Base-by-base conservation (phyloP, 148 eudicot genomes). In the Fagopyrum homotropicum region DNA sequence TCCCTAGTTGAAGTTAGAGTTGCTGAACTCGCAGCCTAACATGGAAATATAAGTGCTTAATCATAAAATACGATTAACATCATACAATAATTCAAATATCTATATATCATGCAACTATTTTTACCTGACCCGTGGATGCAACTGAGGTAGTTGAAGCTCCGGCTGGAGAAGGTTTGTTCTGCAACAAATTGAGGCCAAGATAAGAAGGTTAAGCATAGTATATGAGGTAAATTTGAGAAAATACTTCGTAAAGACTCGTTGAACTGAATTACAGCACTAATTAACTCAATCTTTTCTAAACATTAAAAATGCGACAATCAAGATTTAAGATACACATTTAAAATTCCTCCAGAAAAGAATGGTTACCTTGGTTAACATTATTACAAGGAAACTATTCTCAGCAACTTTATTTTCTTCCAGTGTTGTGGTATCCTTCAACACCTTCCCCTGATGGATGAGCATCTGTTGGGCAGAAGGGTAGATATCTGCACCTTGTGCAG, bases 391-490 rank as follows among this genome's bases (percentile, higher is more conserved):
- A 75, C 87, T 86, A 74, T 77, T 82, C 52, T 91, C 97, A 45
- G 82, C 89, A 78, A 91, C 89, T 78, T 83, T 83, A 69, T 89
- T 91, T 76, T 89, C 89, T 59, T 83, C 91, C 73, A 91, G 75
- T 4, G 97, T 91, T 35, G 91, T 82, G 22, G 73, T 75, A 84
- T 91, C 97, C 80, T 89, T 89, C 8, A 91, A 91, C 82, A 91
- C 91, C 85, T 91, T 91, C 9, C 97, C 97, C 77, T 91, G 93
- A 81, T 91, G 83, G 73, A 91, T 91, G 74, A 91, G 93, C 87
- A 91, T 89, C 80, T 89, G 97, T 48, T 83, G 84, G 1, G 82
- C 75, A 35, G 87, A 90, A 75, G 97, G 97, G 76, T 91, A 91
- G 19, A 80, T 79, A 77, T 85, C 90, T 30, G 86, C 78, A 70